Conservation (phyloP, 768 basidiomycete genomes). For the Sarcodon sp. region DNA sequence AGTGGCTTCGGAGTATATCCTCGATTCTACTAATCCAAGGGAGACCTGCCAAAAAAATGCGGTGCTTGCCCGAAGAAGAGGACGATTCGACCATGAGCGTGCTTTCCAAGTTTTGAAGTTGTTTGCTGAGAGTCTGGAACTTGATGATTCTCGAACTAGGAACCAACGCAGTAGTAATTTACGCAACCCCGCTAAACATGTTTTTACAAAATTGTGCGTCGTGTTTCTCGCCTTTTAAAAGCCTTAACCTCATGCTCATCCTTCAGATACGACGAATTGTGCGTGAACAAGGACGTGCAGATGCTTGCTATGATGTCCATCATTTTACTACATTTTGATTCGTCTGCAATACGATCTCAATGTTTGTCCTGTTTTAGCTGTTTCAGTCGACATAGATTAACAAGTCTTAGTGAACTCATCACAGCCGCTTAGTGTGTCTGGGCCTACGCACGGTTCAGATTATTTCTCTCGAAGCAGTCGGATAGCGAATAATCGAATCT, state of each 20-base stretch:
- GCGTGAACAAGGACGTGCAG: conserved; percentile 52
- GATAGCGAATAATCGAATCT: conserved; percentile 23
- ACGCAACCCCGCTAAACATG: conserved; percentile 2
- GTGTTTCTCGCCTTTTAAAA: neutral
- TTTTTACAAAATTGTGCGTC: conserved; percentile 16
- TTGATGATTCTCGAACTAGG: neutral
- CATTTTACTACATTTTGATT: conserved; percentile 30
- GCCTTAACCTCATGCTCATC: neutral
- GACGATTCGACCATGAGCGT: conserved; percentile 60
- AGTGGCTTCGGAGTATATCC: conserved; percentile 54
- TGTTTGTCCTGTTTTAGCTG: conserved; percentile 3
- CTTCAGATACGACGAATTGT: conserved; percentile 29
- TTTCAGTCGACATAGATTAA: neutral
- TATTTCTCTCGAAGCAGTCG: conserved; percentile 39
- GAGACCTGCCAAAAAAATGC: conserved; percentile 51
- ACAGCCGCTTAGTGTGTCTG: neutral
- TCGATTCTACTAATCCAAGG: conserved; percentile 22
- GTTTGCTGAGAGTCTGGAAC: conserved; percentile 21
- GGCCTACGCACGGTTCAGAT: conserved; percentile 23
- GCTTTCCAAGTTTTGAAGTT: conserved; percentile 44
- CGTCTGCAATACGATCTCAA: neutral
- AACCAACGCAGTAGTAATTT: neutral
- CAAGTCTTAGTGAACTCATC: neutral
- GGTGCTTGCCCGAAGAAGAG: conserved; percentile 37
- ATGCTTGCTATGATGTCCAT: conserved; percentile 71